Base-by-base conservation (phyloP, 2,329 filamentous ascomycete genomes). In the Nigrograna mackinnonii region DNA sequence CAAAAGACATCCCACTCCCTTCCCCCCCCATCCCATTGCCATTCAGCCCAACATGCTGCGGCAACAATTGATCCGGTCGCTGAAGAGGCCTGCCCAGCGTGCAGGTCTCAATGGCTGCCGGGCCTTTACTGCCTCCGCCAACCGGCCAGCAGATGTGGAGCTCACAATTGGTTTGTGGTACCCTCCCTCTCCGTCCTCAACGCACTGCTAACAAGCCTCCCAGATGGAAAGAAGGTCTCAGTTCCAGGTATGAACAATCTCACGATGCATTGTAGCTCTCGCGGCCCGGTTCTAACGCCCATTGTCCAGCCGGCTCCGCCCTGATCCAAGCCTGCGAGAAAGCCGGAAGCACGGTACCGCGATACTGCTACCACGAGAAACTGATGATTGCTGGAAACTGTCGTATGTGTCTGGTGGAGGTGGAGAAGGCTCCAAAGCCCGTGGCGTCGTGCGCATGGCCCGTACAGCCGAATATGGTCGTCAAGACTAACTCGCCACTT, bases 291-390 rank as follows among this genome's bases (percentile, higher is more conserved):
- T 42, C 62, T 67, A 57, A 66, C 54, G 43, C 49, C 44, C 49
- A 47, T 22, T 63, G 13, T 36, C 71, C 70, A 96, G 92, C 92
- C 74, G 92, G 92, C 57, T 94, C 94, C 61, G 92, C 94, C 66
- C 82, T 99, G 64, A 99, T 99, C 70, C 94, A 99, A 78, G 94
- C 94, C 68, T 99, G 94, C 79, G 94, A 99, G 77, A 96, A 99
- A 79, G 94, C 92, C 54, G 94, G 94, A 66, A 82, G 80, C 55
- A 94, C 87, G 50, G 80, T 97, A 66, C 92, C 92, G 59, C 91
- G 91, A 89, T 96, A 96, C 75, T 97, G 92, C 77, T 97, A 97
- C 75, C 92, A 96, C 82, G 92, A 97, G 87, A 97, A 99, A 77
- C 82, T 99, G 59, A 91, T 95, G 86, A 96, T 99, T 80, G 94